A percentile compares a stretch with the other conserved stretches of the same genome.
Evolutionary conservation across 2,329 filamentous ascomycete species (phyloP).

Genomic region (Sphaceloma murrayae): DNA sequence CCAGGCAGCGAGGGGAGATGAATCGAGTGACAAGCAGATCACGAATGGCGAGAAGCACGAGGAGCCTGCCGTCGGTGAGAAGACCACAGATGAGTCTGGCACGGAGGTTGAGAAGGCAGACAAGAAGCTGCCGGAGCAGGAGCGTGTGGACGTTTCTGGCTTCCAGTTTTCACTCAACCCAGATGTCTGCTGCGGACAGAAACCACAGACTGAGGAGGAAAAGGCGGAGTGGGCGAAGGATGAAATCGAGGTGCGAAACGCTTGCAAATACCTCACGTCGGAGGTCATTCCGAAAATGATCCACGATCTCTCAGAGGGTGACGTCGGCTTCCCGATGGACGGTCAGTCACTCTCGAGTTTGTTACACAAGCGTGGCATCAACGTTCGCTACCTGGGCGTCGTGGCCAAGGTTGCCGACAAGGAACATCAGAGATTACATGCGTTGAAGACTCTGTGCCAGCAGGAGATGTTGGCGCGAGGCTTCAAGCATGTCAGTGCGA

Average conservation of each 20-base stretch:
- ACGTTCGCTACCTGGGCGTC: conserved; percentile 88
- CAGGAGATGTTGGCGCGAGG: conserved; percentile 94
- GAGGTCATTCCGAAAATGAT: conserved; percentile 77
- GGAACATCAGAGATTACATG: conserved; percentile 61
- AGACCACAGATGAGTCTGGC: conserved; percentile 21
- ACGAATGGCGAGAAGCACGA: conserved; percentile 28
- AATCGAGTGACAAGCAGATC: conserved; percentile 25
- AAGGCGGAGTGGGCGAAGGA: conserved; percentile 74
- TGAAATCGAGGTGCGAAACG: conserved; percentile 77
- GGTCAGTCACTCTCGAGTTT: conserved; percentile 81
- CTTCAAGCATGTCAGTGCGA: conserved; percentile 84
- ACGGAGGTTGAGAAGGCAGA: conserved; percentile 22
- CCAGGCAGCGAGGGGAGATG: conserved; percentile 31
- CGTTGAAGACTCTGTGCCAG: conserved; percentile 64
- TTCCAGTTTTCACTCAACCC: conserved; percentile 89
- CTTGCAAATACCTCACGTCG: conserved; percentile 66
- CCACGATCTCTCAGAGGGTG: conserved; percentile 78
- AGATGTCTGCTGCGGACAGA: conserved; percentile 88
- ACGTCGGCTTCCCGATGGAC: conserved; percentile 97
- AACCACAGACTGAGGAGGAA: conserved; percentile 81
- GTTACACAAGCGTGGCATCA: conserved; percentile 94
- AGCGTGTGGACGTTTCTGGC: conserved; percentile 73
- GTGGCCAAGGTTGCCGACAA: conserved; percentile 56
- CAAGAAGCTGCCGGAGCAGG: conserved; percentile 38
- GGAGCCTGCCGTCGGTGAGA: conserved; percentile 17